A percentile compares a stretch with the other conserved stretches of the same genome.
phyloP scores from a whole-genome alignment of 2,329 filamentous ascomycete species.

The Monilinia laxa region DNA sequence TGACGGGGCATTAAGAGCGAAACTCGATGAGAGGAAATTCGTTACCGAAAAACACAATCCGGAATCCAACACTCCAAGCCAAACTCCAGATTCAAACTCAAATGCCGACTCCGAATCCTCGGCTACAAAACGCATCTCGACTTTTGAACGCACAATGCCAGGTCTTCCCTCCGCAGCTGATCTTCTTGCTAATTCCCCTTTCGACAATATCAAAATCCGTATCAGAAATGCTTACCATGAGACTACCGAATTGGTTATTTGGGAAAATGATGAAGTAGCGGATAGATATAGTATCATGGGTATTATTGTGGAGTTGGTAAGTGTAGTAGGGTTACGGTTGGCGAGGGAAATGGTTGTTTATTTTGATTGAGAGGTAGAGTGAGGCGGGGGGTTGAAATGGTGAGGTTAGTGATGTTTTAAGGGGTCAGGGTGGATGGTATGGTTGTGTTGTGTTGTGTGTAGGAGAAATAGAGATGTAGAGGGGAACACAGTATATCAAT shows the following conservation, averaged over 20 bases:
- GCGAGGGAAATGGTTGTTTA: slow-evolving; percentile 37
- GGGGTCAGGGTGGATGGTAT: no score
- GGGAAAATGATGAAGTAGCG: slow-evolving; percentile 54
- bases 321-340: slow-evolving; percentile 62
- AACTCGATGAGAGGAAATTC: slow-evolving; percentile 38
- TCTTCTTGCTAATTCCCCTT: slow-evolving; percentile 51
- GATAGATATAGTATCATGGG: slow-evolving; percentile 57
- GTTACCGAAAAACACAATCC: slow-evolving; percentile 30
- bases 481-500: no score
- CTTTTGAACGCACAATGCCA: slow-evolving; percentile 63
- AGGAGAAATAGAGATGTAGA: no score
- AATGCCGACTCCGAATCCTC: slow-evolving; percentile 24
- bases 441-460: no score
- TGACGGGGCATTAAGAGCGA: slow-evolving; percentile 53
- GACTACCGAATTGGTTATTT: slow-evolving; percentile 47
- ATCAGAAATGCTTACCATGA: slow-evolving; percentile 41
- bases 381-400: no score
- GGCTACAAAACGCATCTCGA: slow-evolving; percentile 40
- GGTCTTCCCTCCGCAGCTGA: slow-evolving; percentile 59
- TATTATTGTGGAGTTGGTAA: slow-evolving; percentile 65
- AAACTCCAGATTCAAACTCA: slow-evolving; percentile 12
- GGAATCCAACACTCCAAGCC: slow-evolving; percentile 14
- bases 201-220: slow-evolving; percentile 58
- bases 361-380: neutral
- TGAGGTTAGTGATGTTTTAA: no score